These are phyloP conservation scores for Rhytidiadelphus loreus DNA, from an alignment of 225 moss, liverwort and hornwort species.

Conservation along the genomic window DNA sequence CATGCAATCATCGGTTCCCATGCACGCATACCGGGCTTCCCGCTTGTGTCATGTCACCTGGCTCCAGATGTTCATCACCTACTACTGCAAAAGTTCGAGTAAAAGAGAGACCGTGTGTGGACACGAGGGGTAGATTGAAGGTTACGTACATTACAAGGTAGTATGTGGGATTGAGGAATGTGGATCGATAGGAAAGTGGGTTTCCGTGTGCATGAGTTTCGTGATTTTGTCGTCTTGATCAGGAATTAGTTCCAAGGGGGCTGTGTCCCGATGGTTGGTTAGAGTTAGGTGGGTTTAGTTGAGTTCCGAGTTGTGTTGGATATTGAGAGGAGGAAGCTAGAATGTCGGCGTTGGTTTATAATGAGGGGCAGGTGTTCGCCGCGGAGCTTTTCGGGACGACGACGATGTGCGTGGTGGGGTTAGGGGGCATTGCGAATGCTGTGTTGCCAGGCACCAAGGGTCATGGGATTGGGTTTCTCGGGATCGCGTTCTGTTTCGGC, in stretches of 20 bases:
- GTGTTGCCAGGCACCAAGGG: constrained; percentile 45
- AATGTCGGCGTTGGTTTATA: constrained; percentile 12
- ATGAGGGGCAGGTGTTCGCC: constrained; percentile 18
- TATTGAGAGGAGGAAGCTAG: background rate
- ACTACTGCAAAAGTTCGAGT: background rate
- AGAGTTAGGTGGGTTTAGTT: background rate
- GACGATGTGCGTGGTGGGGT: constrained; percentile 14
- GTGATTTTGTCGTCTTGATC: background rate
- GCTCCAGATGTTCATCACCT: background rate
- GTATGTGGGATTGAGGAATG: background rate
- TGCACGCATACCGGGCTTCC: background rate
- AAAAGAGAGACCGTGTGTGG: background rate
- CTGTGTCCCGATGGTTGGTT: background rate
- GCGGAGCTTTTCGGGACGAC: constrained; percentile 36
- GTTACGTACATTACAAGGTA: background rate
- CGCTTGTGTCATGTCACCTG: background rate
- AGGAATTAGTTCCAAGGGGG: background rate
- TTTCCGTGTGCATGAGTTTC: no score
- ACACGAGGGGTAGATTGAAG: background rate
- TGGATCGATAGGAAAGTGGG: background rate
- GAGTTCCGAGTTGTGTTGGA: background rate
- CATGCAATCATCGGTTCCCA: background rate
- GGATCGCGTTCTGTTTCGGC: constrained; percentile 50
- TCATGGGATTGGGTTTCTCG: constrained; percentile 45
- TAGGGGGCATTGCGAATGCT: constrained; percentile 44